Conservation (phyloP, 495 filamentous ascomycete species). For the Penicillium taxi region DNA sequence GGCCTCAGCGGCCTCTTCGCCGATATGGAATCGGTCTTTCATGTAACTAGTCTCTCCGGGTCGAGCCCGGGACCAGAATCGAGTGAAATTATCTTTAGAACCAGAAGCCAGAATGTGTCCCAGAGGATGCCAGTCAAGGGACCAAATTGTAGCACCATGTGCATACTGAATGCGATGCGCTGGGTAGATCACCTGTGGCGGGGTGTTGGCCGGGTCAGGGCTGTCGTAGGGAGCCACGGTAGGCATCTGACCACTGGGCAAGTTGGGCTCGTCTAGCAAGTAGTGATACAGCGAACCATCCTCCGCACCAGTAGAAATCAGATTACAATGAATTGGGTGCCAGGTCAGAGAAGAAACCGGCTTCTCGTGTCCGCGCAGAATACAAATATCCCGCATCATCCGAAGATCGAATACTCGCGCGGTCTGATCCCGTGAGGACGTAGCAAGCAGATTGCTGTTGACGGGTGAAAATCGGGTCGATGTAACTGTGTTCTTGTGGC, state of each 20-base stretch:
- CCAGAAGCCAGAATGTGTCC: slow-evolving; percentile 98
- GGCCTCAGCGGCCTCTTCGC: slow-evolving; percentile 84
- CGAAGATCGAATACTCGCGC: slow-evolving; percentile 89
- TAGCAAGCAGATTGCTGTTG: slow-evolving; percentile 76
- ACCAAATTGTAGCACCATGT: slow-evolving; percentile 93
- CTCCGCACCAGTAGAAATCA: slow-evolving; percentile 84
- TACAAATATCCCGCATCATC: slow-evolving; percentile 95
- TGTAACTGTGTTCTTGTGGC: slow-evolving; percentile 95
- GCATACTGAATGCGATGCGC: slow-evolving; percentile 78
- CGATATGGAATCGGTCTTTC: slow-evolving; percentile 89
- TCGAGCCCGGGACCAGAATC: slow-evolving; percentile 86
- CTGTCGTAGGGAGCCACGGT: slow-evolving; percentile 77
- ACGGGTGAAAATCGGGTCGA: slow-evolving; percentile 79
- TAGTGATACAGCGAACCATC: slow-evolving; percentile 90
- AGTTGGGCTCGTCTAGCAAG: slow-evolving; percentile 83
- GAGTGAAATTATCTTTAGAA: slow-evolving; percentile 91
- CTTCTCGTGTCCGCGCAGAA: slow-evolving; percentile 88
- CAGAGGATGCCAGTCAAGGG: slow-evolving; percentile 91
- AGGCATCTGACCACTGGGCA: slow-evolving; percentile 56
- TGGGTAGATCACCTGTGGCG: slow-evolving; percentile 79
- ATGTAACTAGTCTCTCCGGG: slow-evolving; percentile 78
- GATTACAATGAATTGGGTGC: slow-evolving; percentile 83
- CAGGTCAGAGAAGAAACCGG: slow-evolving; percentile 87
- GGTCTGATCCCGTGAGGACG: slow-evolving; percentile 84
- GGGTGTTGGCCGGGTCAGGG: slow-evolving; percentile 64